Evolutionary conservation across 257 asterid genomes (phyloP), one percentile per base, ranked within the genome.

Genomic region (Solanum habrochaites): DNA sequence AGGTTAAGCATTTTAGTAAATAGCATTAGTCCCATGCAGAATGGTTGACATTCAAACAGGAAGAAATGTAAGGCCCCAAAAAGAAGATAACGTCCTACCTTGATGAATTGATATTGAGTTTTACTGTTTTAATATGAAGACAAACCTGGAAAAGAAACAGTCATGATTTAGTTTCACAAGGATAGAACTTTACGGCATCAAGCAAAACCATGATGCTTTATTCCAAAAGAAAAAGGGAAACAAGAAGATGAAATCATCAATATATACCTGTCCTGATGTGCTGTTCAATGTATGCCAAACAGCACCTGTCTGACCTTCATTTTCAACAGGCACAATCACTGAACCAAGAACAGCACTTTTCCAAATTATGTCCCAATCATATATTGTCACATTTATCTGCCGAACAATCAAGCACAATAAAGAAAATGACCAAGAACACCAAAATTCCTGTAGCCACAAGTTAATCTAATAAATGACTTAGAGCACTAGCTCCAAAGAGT

Each of bases 331-430:
- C 87, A 94, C 88, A 87, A 91, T 90, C 91, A 91, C 94, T 12
- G 98, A 93, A 84, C 99, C 98, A 93, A 95, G 98, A 91, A 93
- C 93, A 86, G 95, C 88, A 90, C 98, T 94, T 94, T 95, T 94
- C 95, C 98, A 95, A 88, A 93, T 89, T 89, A 92, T 92, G 92
- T 95, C 98, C 99, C 98, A 96, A 89, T 94, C 98, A 91, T 94
- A 93, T 75, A 96, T 92, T 64, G 98, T 94, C 88, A 95, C 95
- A 87, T 87, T 92, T 89, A 96, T 94, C 99, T 96, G 99, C 88
- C 89, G 80, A 31, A 83, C 62, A 89, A 86, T 90, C 60, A 67
- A 85, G 86, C 62, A 29, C 62, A 80, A 73, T 31, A 81, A 11
- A 49, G 85, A 81, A 80, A 81, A 81, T 18, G 69, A 47, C 20